phyloP scores from a whole-genome alignment of 768 basidiomycete species.

The Lyophyllum semitale region DNA sequence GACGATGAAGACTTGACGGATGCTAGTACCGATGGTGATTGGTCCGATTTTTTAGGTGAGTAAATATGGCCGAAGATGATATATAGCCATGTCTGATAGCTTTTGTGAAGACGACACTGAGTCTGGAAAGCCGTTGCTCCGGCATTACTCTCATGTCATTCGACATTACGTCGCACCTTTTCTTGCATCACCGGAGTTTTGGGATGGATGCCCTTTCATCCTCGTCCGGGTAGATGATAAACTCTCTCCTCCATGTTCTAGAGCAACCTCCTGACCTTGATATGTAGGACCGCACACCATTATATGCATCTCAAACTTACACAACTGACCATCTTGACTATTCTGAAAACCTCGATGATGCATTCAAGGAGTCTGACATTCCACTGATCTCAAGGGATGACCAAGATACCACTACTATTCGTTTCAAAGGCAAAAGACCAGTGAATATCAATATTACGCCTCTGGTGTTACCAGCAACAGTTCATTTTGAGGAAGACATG shows the following conservation, averaged over 20 bases:
- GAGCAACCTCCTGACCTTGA: not conserved
- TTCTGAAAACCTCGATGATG: not conserved
- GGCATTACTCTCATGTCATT: constrained; percentile 49
- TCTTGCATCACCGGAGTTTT: constrained; percentile 36
- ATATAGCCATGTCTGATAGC: not conserved
- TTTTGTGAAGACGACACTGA: constrained; percentile 13
- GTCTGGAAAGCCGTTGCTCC: constrained; percentile 30
- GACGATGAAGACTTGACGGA: constrained; percentile 74
- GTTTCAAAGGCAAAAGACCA: constrained; percentile 38
- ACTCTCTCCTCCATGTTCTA: not conserved
- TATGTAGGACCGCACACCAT: constrained; percentile 25
- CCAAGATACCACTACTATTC: constrained; percentile 36
- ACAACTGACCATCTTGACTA: not conserved
- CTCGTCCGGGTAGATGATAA: constrained; percentile 39
- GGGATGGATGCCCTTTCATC: constrained; percentile 51
- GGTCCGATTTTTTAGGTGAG: constrained; percentile 48
- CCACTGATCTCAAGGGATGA: constrained; percentile 17
- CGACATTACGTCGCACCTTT: constrained; percentile 46
- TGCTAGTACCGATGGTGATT: constrained; percentile 46
- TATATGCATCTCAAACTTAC: constrained; percentile 4
- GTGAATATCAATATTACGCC: constrained; percentile 56
- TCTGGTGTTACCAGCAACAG: constrained; percentile 45
- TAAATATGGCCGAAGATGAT: not conserved
- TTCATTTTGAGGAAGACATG: constrained; percentile 49
- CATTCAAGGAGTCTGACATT: not conserved